These are phyloP conservation scores for Amanita fuliginea DNA, from an alignment of 768 basidiomycete genomes.

Conservation along the genomic window DNA sequence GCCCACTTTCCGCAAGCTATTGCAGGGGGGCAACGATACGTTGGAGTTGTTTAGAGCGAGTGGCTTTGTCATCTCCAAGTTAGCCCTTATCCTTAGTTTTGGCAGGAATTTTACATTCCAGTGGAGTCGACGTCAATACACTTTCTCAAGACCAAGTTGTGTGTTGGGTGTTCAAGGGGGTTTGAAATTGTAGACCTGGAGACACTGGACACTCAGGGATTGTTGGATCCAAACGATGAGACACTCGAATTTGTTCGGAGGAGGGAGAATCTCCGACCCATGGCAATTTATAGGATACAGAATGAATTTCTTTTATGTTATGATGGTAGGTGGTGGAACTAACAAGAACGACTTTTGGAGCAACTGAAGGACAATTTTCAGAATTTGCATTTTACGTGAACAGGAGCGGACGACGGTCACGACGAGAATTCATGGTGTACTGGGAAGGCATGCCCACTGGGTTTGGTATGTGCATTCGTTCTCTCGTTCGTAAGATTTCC, in stretches of 20 bases:
- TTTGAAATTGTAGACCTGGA: conserved; percentile 99
- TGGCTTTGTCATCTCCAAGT: conserved; percentile 3
- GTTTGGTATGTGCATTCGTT: conserved; percentile 60
- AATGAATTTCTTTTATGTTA: conserved; percentile 97
- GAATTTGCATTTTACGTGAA: conserved; percentile 99
- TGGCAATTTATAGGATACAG: conserved; percentile 94
- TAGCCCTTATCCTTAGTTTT: neutral
- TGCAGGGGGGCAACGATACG: conserved; percentile 93
- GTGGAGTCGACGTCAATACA: conserved; percentile 95
- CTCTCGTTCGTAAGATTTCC: neutral
- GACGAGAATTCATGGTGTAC: conserved; percentile 87
- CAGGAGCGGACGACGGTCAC: conserved; percentile 85
- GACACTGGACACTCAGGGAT: conserved; percentile 90
- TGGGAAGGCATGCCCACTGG: conserved; percentile 95
- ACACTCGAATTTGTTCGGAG: conserved; percentile 90
- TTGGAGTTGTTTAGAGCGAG: conserved; percentile 81
- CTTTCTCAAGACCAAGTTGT: conserved; percentile 94
- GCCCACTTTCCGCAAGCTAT: conserved; percentile 88
- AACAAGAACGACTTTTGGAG: neutral
- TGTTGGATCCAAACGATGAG: conserved; percentile 87
- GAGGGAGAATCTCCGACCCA: conserved; percentile 78
- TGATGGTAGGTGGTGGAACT: conserved; percentile 64
- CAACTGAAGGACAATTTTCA: conserved; percentile 19
- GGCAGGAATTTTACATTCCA: conserved; percentile 96
- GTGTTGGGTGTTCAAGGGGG: conserved; percentile 93